Base-by-base conservation (phyloP, 2,329 filamentous ascomycete genomes). In the Alternaria sp. region DNA sequence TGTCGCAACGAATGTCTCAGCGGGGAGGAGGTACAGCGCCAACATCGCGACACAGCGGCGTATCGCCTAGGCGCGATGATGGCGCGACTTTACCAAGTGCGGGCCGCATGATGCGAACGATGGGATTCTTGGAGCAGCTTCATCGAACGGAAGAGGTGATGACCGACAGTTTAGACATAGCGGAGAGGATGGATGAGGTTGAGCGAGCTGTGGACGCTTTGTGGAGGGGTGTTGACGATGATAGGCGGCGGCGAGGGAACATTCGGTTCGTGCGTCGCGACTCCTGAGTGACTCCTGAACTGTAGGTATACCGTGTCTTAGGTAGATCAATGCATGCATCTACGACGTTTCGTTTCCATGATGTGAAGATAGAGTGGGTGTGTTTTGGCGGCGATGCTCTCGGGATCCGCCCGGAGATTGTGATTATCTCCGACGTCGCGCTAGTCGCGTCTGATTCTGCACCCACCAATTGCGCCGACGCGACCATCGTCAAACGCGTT, bases 401-500 rank as follows among this genome's bases (percentile, higher is more conserved):
- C 15, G 36, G 36, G 15, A 36, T n/a, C 32, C 8, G 9, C 9
- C n/a, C 36, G 36, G 36, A 40, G 15, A 36, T 40, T 17, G 9
- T 3, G 15, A 40, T 17, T 17, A 50, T 50, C 47, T 30, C 25
- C 47, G 47, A 12, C 13, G n/a, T 32, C 11, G 12, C 26, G 10
- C 11, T 51, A 51, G 49, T 51, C 28, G 17, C 49, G 49, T 51
- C 28, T n/a, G 17, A 36, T 51, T 51, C 15, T 51, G 28, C 49
- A 32, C 28, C 26, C 3, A 50, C 12, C 47, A 50, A 32, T 50
- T 25, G 12, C 3, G 26, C 26, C 3, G 4, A 51, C 28, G 13
- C 21, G 17, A 51, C 15, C 3, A 7, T 1, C 15, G 5, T 13
- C 4, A 1, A 1, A 51, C 46, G 19, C 28, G 1, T 32, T 1